Conservation (phyloP, 305 asterid genomes). For the Striga hermonthica region DNA sequence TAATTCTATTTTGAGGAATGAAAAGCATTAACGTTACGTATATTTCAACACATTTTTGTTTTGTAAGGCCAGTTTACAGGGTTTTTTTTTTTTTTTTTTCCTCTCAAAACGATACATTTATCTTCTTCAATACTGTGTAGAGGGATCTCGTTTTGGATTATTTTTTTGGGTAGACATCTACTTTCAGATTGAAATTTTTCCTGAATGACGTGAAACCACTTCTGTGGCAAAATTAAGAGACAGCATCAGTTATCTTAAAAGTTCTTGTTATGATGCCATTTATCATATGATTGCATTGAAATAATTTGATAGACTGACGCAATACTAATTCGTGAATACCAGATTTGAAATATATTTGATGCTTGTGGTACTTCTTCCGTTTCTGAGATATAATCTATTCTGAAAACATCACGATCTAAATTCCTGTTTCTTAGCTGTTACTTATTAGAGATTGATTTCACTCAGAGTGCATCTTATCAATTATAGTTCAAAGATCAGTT, state of each 20-base stretch:
- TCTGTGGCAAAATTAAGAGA: neutral
- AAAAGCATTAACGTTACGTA: neutral
- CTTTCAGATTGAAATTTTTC: neutral
- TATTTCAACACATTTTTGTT: too few relatives aligned
- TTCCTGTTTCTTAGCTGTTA: neutral
- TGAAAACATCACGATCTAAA: neutral
- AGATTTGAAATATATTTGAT: neutral
- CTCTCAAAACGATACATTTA: neutral
- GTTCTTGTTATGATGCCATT: conserved; percentile 19
- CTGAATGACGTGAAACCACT: neutral
- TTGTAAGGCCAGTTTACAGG: too few relatives aligned
- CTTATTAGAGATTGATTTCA: conserved; percentile 3
- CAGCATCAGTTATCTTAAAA: conserved; percentile 2
- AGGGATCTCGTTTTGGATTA: neutral
- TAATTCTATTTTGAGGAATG: neutral
- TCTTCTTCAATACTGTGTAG: neutral
- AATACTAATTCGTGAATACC: neutral
- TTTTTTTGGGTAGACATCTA: neutral
- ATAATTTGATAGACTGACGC: neutral
- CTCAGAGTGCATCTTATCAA: neutral
- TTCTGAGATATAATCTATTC: neutral
- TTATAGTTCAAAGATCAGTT: neutral
- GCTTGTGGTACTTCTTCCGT: conserved; percentile 8
- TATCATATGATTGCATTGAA: conserved; percentile 2
- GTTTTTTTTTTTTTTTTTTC: too few relatives aligned